phyloP scores from a whole-genome alignment of 495 filamentous ascomycete species.

The Aspergillus wentii region DNA sequence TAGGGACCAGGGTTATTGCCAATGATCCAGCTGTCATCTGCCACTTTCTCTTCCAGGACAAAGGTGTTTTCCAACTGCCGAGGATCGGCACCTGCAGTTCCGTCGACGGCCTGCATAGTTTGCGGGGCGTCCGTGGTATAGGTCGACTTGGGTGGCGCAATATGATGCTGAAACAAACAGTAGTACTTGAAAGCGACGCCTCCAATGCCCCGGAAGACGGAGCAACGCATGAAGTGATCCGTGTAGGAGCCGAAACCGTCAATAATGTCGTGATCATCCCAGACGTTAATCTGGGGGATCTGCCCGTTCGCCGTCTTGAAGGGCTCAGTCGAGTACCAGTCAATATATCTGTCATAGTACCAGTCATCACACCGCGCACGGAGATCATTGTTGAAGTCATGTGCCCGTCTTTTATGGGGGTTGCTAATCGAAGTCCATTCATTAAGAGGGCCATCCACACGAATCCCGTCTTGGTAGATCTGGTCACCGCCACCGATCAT shows the following conservation, averaged over 20 bases:
- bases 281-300: conserved; percentile 91
- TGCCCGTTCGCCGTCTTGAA: conserved; percentile 80
- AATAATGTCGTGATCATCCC: conserved; percentile 92
- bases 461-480: conserved; percentile 89
- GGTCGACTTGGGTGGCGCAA: conserved; percentile 74
- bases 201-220: conserved; percentile 88
- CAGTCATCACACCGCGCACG: conserved; percentile 78
- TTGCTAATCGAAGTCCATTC: conserved; percentile 78
- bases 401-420: conserved; percentile 74
- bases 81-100: conserved; percentile 52
- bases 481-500: conserved; percentile 96
- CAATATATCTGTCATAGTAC: conserved; percentile 84
- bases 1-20: conserved; percentile 72
- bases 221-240: conserved; percentile 88
- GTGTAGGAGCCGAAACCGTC: conserved; percentile 93
- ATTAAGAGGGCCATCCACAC: conserved; percentile 73
- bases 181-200: conserved; percentile 87
- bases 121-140: conserved; percentile 68
- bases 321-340: conserved; percentile 80
- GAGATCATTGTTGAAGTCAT: conserved; percentile 68
- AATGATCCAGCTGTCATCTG: conserved; percentile 75
- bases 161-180: conserved; percentile 90
- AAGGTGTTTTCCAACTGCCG: conserved; percentile 64
- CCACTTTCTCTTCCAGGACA: conserved; percentile 52
- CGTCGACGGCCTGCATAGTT: conserved; percentile 45